phyloP scores from a whole-genome alignment of 2,329 filamentous ascomycete genomes.

The Fusarium xylarioides region DNA sequence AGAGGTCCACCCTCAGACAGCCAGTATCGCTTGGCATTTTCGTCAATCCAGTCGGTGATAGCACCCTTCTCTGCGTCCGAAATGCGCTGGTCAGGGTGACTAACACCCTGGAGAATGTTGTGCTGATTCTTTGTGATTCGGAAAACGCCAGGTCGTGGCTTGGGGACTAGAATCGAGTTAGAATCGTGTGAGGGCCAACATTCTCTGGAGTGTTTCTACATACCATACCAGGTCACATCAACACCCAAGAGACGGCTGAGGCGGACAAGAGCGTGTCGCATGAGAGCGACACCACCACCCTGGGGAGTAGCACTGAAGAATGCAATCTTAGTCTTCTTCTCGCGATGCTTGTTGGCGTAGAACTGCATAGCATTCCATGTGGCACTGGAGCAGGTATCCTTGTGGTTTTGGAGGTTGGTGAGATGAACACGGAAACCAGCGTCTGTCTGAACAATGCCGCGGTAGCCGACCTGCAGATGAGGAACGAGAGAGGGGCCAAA shows the following conservation, averaged over 20 bases:
- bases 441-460: slow-evolving; percentile 76
- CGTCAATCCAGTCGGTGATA: slow-evolving; percentile 76
- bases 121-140: slow-evolving; percentile 87
- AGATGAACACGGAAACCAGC: slow-evolving; percentile 70
- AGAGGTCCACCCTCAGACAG: slow-evolving; percentile 73
- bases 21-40: slow-evolving; percentile 82
- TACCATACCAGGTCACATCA: slow-evolving; percentile 77
- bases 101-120: slow-evolving; percentile 87
- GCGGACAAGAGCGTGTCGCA: slow-evolving; percentile 81
- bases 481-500: slow-evolving; percentile 79
- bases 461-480: slow-evolving; percentile 72
- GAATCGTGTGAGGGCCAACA: background rate
- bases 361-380: slow-evolving; percentile 74
- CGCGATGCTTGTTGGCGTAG: slow-evolving; percentile 70
- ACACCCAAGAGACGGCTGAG: slow-evolving; percentile 74
- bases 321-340: slow-evolving; percentile 72
- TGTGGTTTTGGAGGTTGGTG: slow-evolving; percentile 64
- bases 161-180: slow-evolving; percentile 65
- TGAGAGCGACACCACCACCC: slow-evolving; percentile 83
- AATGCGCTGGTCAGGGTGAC: slow-evolving; percentile 70
- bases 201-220: slow-evolving; percentile 30
- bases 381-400: slow-evolving; percentile 64
- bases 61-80: slow-evolving; percentile 66
- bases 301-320: slow-evolving; percentile 85
- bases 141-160: slow-evolving; percentile 81